Base-by-base conservation (phyloP, 2,329 filamentous ascomycete genomes). In the Arthrobotrys conoides region DNA sequence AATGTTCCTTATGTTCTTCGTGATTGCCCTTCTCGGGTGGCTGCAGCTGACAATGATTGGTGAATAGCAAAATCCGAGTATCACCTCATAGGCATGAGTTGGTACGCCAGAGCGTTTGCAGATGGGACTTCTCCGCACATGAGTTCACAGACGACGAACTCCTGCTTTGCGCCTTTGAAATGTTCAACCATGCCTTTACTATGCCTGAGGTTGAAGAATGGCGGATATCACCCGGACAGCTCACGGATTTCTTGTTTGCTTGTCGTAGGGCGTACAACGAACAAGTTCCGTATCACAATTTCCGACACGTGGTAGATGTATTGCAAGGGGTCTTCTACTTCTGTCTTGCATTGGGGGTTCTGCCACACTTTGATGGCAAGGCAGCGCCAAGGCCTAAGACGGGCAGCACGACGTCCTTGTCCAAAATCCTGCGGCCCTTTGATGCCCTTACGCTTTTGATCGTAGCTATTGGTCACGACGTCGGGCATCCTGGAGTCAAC, bases 251-350 rank as follows among this genome's bases (percentile, higher is more conserved):
- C 83, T 87, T 98, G 78, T 89, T 97, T 80, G 94, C 94, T 67
- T 96, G 94, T 83, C 91, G 95, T 79, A 91, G 92, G 59, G 93
- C 96, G n/a, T 99, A 99, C 86, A 98, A 98, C 84, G 92, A 90
- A 75, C 97, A 97, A 84, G 94, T 97, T 41, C 92, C 95, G 22
- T 99, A 98, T 83, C 96, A 99, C 87, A 99, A 99, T 85, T 99
- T 98, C 84, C 92, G 95, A 69, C 96, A 99, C 85, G 96, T 97
- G 22, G 91, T 97, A 79, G 96, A 99, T 84, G 96, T 99, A 30
- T 87, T 98, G 67, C 95, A 98, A 84, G 96, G 95, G 0, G 90
- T 94, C 2, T 98, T 97, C 84, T 91, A 92, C 85, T 97, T 97
- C 83, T 89, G 98, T 5, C 87, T 97, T 70, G 90, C 90, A 80